These are phyloP conservation scores for Nicotiana attenuata DNA, from an alignment of 257 asterid genomes.

Conservation along the genomic window DNA sequence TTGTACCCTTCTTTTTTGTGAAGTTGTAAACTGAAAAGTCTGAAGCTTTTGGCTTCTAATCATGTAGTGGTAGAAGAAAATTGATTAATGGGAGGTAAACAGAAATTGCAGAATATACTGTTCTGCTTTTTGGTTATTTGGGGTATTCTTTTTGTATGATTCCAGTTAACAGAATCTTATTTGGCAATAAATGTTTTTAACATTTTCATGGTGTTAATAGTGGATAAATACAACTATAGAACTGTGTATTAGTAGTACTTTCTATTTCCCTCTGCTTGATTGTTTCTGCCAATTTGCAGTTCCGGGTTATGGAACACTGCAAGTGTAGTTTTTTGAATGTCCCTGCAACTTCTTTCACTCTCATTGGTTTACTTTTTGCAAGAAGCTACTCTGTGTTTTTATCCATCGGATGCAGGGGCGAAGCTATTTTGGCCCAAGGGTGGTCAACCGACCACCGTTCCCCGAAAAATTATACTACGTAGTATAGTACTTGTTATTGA, in stretches of 20 bases:
- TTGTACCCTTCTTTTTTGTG: too few species aligned
- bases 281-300: background rate
- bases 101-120: conserved; percentile 31
- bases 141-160: background rate
- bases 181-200: background rate
- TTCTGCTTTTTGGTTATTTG: conserved; percentile 24
- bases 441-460: too few species aligned
- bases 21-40: background rate
- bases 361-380: background rate
- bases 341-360: background rate
- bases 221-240: too few species aligned
- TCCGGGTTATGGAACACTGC: background rate
- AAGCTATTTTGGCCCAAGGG: too few species aligned
- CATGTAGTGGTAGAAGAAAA: background rate
- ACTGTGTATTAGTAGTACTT: too few species aligned
- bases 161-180: background rate
- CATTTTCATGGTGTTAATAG: background rate
- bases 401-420: background rate
- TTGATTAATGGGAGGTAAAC: background rate
- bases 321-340: background rate
- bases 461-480: too few species aligned
- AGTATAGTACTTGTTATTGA: too few species aligned
- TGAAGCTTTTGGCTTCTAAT: conserved; percentile 11
- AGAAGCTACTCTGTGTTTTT: background rate
- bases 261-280: background rate